Conservation (phyloP, 1,139 yeast genomes). For the Yarrowia galli region DNA sequence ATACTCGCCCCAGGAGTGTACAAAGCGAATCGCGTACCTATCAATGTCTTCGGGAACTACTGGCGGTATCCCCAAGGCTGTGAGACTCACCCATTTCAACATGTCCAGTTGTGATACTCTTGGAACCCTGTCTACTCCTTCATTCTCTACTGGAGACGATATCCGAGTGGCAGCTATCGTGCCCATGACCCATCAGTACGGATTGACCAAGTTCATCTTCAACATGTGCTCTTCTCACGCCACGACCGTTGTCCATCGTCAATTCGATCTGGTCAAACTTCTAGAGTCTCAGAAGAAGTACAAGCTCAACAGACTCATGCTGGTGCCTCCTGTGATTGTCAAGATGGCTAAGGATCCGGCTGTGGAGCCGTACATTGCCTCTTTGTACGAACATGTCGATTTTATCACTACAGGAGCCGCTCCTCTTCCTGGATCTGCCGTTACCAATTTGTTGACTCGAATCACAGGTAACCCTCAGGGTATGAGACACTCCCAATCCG, state of each 20-base stretch:
- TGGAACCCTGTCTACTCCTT: constrained; percentile 39
- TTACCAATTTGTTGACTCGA: constrained; percentile 45
- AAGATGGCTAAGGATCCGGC: constrained; percentile 52
- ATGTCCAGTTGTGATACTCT: constrained; percentile 49
- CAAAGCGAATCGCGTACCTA: constrained; percentile 44
- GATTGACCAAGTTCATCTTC: constrained; percentile 47
- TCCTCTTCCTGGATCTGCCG: constrained; percentile 49
- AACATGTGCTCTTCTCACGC: constrained; percentile 44
- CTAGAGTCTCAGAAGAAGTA: constrained; percentile 47
- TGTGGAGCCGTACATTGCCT: constrained; percentile 48
- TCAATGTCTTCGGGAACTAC: constrained; percentile 80
- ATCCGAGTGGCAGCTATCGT: constrained; percentile 45
- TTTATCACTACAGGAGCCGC: constrained; percentile 53
- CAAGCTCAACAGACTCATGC: constrained; percentile 46
- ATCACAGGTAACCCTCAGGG: constrained; percentile 41
- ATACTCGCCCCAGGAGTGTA: constrained; percentile 6
- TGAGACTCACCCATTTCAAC: constrained; percentile 62
- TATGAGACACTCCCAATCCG: not conserved
- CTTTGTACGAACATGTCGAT: constrained; percentile 44
- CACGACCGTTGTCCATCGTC: constrained; percentile 48
- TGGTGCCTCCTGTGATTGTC: constrained; percentile 54
- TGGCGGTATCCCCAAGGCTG: constrained; percentile 79
- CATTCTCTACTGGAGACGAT: constrained; percentile 30
- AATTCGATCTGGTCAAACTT: constrained; percentile 49
- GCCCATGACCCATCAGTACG: constrained; percentile 54